Evolutionary conservation across 805 yeast genomes (phyloP).

Genomic region (Candida boleticola): DNA sequence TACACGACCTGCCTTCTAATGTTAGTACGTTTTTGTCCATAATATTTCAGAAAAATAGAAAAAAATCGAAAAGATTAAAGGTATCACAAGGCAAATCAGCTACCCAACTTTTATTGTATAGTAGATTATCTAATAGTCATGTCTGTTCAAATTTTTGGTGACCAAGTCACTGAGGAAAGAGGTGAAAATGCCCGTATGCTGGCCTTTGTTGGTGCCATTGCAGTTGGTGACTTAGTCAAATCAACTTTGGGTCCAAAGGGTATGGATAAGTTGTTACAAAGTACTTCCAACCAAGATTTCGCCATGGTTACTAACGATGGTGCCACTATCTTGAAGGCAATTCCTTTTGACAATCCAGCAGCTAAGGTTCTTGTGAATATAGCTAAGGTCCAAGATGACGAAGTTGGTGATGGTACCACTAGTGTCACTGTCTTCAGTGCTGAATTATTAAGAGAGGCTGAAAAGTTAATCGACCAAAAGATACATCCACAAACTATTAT

Average conservation of each 20-base stretch:
- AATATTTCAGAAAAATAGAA: background rate
- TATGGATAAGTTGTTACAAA: slow-evolving; percentile 92
- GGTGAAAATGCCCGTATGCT: slow-evolving; percentile 98
- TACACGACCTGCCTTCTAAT: slow-evolving; percentile 2
- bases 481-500: slow-evolving; percentile 98
- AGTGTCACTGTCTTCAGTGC: slow-evolving; percentile 89
- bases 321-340: slow-evolving; percentile 90
- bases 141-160: slow-evolving; percentile 95
- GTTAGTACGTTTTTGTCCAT: no score
- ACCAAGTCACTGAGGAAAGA: slow-evolving; percentile 95
- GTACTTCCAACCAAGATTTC: slow-evolving; percentile 69
- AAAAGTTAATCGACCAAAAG: slow-evolving; percentile 83
- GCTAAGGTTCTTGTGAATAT: slow-evolving; percentile 94
- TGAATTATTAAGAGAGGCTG: slow-evolving; percentile 92
- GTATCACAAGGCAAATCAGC: background rate
- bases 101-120: background rate
- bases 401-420: slow-evolving; percentile 98
- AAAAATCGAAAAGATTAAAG: background rate
- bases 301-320: slow-evolving; percentile 95
- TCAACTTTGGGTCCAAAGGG: slow-evolving; percentile 97
- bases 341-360: slow-evolving; percentile 96
- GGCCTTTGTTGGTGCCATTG: slow-evolving; percentile 97
- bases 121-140: slow-evolving; percentile 19
- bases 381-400: slow-evolving; percentile 95
- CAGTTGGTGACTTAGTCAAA: slow-evolving; percentile 96